Conservation (phyloP, 208 protist genomes). For the Porcisia hertigi region DNA sequence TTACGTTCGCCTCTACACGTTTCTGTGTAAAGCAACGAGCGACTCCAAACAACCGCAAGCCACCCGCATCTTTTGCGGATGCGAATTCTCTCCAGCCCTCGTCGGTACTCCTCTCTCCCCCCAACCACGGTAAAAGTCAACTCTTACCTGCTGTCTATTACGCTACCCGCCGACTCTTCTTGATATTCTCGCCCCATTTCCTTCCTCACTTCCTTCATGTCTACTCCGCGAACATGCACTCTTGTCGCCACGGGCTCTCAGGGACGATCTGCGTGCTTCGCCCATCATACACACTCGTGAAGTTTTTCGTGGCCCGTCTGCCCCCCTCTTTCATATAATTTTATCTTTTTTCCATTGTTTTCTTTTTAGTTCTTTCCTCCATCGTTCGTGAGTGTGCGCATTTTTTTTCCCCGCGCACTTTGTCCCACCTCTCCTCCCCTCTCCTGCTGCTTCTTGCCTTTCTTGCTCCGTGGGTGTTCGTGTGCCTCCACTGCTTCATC, state of each 20-base stretch:
- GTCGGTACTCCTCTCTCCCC: no score
- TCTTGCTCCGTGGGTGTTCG: not conserved
- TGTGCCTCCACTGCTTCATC: not conserved
- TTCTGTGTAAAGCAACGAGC: not conserved
- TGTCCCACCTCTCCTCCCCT: not conserved
- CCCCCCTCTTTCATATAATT: not conserved
- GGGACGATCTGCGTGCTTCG: not conserved
- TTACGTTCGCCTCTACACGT: not conserved
- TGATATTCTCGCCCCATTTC: no score
- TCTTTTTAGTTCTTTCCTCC: not conserved
- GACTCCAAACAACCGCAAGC: not conserved
- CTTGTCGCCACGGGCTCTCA: not conserved
- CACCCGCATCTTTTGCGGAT: not conserved
- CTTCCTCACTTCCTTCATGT: not conserved
- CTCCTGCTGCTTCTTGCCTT: conserved; percentile 4
- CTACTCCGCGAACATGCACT: not conserved
- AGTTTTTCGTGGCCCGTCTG: not conserved
- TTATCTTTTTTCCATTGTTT: not conserved
- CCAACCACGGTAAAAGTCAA: no score
- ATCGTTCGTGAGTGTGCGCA: not conserved
- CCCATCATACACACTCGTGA: conserved; percentile 2
- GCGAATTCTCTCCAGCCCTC: not conserved
- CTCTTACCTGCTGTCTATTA: not conserved
- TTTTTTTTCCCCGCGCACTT: no score
- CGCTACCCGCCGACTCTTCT: not conserved